phyloP scores from a whole-genome alignment of 164 flowering plant species.

The Houttuynia cordata region DNA sequence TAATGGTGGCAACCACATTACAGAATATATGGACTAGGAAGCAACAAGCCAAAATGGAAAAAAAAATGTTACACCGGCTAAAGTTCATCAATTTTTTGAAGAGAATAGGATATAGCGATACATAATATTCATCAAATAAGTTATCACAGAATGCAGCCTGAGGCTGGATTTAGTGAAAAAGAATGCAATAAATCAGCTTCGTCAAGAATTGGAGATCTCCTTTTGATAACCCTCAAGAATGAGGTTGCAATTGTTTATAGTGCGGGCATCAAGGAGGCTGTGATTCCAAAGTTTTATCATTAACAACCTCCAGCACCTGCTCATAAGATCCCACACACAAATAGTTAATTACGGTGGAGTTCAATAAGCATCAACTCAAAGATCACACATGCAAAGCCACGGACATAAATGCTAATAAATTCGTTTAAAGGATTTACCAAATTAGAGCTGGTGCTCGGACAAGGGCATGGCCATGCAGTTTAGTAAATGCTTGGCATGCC shows the following conservation, averaged over 20 bases:
- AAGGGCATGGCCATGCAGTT: slow-evolving; percentile 62
- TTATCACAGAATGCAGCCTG: too few relatives aligned
- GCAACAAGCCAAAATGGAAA: too few relatives aligned
- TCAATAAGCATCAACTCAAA: background rate
- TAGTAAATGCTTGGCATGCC: slow-evolving; percentile 95
- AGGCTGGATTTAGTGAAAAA: too few relatives aligned
- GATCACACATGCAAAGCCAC: background rate
- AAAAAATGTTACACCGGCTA: too few relatives aligned
- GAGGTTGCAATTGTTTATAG: slow-evolving; percentile 69
- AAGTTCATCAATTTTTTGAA: too few relatives aligned
- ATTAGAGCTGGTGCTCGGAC: slow-evolving; percentile 50
- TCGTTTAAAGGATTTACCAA: slow-evolving; percentile 33
- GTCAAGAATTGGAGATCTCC: slow-evolving; percentile 19
- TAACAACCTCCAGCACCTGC: slow-evolving; percentile 95
- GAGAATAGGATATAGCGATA: too few relatives aligned
- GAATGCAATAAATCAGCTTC: slow-evolving; percentile 5
- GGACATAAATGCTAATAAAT: background rate
- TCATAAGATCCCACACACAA: background rate
- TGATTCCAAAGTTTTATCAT: slow-evolving; percentile 98
- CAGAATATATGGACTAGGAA: too few relatives aligned
- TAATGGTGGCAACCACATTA: too few relatives aligned
- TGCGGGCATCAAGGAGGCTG: slow-evolving; percentile 75
- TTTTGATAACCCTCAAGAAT: slow-evolving; percentile 40
- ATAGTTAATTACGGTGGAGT: background rate
- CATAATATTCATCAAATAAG: too few relatives aligned